phyloP scores from a whole-genome alignment of 2,329 filamentous ascomycete species.

The Cryphonectria japonica region DNA sequence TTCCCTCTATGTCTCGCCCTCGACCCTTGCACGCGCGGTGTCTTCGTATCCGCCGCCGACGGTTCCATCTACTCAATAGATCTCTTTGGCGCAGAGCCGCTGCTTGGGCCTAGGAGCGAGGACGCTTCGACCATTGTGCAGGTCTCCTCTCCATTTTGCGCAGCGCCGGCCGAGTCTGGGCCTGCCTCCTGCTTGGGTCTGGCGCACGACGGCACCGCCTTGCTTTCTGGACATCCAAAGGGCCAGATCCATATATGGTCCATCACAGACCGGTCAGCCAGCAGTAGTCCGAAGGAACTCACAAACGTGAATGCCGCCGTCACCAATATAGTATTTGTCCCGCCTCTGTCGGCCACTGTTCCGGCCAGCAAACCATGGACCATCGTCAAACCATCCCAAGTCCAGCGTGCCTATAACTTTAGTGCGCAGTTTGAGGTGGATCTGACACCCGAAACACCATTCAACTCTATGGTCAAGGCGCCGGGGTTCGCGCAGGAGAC shows the following conservation, averaged over 20 bases:
- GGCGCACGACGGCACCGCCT: constrained; percentile 79
- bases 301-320: constrained; percentile 78
- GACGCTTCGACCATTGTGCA: constrained; percentile 63
- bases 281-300: constrained; percentile 68
- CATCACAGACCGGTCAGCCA: constrained; percentile 58
- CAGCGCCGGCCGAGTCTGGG: constrained; percentile 66
- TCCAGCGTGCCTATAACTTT: constrained; percentile 66
- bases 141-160: constrained; percentile 56
- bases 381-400: constrained; percentile 81
- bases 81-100: constrained; percentile 61
- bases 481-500: constrained; percentile 52
- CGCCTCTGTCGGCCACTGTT: constrained; percentile 53
- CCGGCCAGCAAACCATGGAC: constrained; percentile 55
- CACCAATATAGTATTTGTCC: constrained; percentile 77
- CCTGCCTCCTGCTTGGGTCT: constrained; percentile 69
- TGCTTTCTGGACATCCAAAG: constrained; percentile 80
- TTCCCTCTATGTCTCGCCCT: constrained; percentile 73
- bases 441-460: constrained; percentile 45
- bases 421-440: constrained; percentile 63
- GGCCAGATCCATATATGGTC: constrained; percentile 85
- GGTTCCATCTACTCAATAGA: constrained; percentile 81
- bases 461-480: constrained; percentile 49
- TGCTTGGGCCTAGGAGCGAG: constrained; percentile 56
- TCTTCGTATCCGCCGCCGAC: constrained; percentile 81
- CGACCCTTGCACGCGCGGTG: constrained; percentile 81